A percentile compares a stretch with the other conserved stretches of the same genome.
phyloP scores from a whole-genome alignment of 2,329 filamentous ascomycete species.

The Penicillium sumatraense region DNA sequence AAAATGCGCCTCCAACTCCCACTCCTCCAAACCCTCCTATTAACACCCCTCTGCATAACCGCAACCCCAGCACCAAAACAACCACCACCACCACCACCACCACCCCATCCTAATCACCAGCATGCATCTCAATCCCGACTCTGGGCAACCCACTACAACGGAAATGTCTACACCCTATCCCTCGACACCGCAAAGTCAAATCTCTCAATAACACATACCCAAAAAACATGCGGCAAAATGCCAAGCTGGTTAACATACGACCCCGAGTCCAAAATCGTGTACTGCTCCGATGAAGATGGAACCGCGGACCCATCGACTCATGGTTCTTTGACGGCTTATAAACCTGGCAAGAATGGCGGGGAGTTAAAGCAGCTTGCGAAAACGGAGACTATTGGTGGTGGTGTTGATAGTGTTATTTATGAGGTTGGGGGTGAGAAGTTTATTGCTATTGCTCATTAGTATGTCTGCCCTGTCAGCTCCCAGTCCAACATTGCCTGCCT shows the following conservation, averaged over 20 bases:
- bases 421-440: conserved; percentile 28
- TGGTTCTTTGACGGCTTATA: conserved; percentile 36
- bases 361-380: conserved; percentile 29
- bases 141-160: conserved; percentile 29
- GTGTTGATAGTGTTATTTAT: conserved; percentile 41
- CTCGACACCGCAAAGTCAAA: conserved; percentile 16
- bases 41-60: not conserved
- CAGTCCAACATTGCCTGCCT: no score
- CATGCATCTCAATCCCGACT: no score
- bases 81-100: not conserved
- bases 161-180: conserved; percentile 26
- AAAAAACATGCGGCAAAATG: conserved; percentile 39
- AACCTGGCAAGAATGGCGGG: conserved; percentile 11
- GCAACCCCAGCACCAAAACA: not conserved
- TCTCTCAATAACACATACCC: conserved; percentile 28
- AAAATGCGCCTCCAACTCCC: conserved; percentile 16
- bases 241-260: conserved; percentile 45
- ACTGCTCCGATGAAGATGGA: conserved; percentile 42
- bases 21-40: conserved; percentile 9
- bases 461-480: conserved; percentile 21
- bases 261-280: conserved; percentile 28
- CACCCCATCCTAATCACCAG: no score
- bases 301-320: conserved; percentile 24
- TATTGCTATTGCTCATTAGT: conserved; percentile 46
- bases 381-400: conserved; percentile 32